Evolutionary conservation across 1,284 basidiomycete species (phyloP), one percentile per base, ranked within the genome.

Genomic region (Fistulinella staudtii): DNA sequence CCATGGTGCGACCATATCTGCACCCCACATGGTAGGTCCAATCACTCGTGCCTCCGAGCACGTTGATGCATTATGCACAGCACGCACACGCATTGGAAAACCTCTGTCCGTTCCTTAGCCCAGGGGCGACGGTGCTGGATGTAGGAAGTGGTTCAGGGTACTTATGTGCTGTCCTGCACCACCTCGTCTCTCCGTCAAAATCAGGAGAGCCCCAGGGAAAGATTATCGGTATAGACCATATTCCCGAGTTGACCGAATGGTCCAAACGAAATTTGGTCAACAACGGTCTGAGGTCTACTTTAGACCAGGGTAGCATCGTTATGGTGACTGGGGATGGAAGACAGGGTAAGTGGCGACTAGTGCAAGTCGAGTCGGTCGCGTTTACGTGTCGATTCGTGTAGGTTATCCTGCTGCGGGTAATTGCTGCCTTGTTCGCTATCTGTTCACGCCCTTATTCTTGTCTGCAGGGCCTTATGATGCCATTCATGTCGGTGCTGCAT

Each of bases 401-500:
- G 66, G 67, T n/a, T 60, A 64, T 40, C 33, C 51, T n/a, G 45
- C 49, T 10, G 53, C 44, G 13, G 67, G 66, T 63, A 17, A 41
- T 57, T 50, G n/a, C 4, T 17, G 7, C 14, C 2, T 14, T 11
- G 5, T 9, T 38, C 11, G 10, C 2, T 11, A n/a, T 36, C 8
- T 5, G 13, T 20, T 21, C 14, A 22, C n/a, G 9, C 15, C 33
- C 20, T 25, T 17, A 43, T 22, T n/a, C 10, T 29, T 24, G 8
- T 33, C 37, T 14, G 15, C 23, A 77, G 92, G 80, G 0, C 91
- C 90, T 0, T 96, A 86, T 62, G 79, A 90, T 53, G 87, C 82
- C 0, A 98, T 98, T 37, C 95, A 99, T 57, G 95, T 98, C 17
- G 95, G 95, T 5, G 95, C 95, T 0, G 93, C 94, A 0, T 85